Percentiles rank a stretch among this genome's conserved stretches.
Conservation (phyloP, 2,329 filamentous ascomycete genomes). For the Macrophomina tecta region DNA sequence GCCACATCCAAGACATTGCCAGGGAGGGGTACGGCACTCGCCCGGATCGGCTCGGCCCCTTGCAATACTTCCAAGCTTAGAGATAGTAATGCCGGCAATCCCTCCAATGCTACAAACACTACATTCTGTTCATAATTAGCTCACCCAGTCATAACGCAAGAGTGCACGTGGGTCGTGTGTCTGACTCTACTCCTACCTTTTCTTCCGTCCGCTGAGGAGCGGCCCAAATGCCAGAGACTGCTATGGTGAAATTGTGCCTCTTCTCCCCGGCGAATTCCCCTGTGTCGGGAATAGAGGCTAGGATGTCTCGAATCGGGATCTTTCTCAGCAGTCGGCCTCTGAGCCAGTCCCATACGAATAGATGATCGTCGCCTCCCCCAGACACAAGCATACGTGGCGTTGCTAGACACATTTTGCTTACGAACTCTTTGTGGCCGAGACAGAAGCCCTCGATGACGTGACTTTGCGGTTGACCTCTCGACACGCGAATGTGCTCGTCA, state of each 20-base stretch:
- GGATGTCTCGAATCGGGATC: slow-evolving; percentile 48
- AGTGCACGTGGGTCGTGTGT: slow-evolving; percentile 34
- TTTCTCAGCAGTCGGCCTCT: slow-evolving; percentile 60
- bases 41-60: slow-evolving; percentile 44
- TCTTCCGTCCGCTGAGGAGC: slow-evolving; percentile 33
- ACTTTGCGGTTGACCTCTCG: slow-evolving; percentile 78
- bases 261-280: slow-evolving; percentile 27
- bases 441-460: slow-evolving; percentile 91
- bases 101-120: slow-evolving; percentile 52
- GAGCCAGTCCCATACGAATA: slow-evolving; percentile 86
- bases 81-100: slow-evolving; percentile 67
- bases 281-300: slow-evolving; percentile 11
- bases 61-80: slow-evolving; percentile 62
- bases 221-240: slow-evolving; percentile 60
- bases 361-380: slow-evolving; percentile 80
- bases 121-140: slow-evolving; percentile 26
- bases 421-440: slow-evolving; percentile 84
- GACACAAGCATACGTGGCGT: slow-evolving; percentile 73
- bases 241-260: slow-evolving; percentile 43
- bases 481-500: slow-evolving; percentile 87
- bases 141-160: neutral
- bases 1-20: slow-evolving; percentile 71
- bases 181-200: slow-evolving; percentile 46
- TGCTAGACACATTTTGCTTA: slow-evolving; percentile 76
- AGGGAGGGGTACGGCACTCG: slow-evolving; percentile 55